These are phyloP conservation scores for Gentiana straminea DNA, from an alignment of 257 asterid genomes.

Conservation along the genomic window DNA sequence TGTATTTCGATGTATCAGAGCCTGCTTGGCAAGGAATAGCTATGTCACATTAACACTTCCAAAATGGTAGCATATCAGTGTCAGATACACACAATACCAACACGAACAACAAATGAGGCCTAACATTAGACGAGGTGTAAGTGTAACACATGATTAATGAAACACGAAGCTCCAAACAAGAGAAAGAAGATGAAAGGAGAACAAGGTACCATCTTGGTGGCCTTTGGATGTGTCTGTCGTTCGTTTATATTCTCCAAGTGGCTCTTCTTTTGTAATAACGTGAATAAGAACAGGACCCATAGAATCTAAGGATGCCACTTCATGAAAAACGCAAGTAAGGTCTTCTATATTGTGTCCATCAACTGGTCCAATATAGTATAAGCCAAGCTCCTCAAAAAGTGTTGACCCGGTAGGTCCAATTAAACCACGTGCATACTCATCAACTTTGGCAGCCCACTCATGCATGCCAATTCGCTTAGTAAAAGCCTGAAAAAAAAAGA, in stretches of 20 bases:
- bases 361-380: constrained; percentile 89
- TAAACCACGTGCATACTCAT: constrained; percentile 91
- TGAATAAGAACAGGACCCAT: constrained; percentile 90
- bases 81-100: no score
- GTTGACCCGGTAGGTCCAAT: constrained; percentile 92
- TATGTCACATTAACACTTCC: no score
- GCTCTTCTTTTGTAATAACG: constrained; percentile 62
- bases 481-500: constrained; percentile 39
- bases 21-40: constrained; percentile 21
- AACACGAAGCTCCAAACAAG: background rate
- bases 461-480: constrained; percentile 81
- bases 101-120: no score
- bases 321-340: constrained; percentile 61
- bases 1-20: constrained; percentile 16
- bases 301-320: constrained; percentile 81
- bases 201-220: constrained; percentile 27
- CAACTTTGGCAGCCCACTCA: constrained; percentile 95
- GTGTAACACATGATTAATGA: background rate
- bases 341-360: constrained; percentile 91
- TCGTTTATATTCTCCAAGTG: constrained; percentile 19
- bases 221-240: constrained; percentile 17
- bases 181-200: constrained; percentile 1
- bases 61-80: no score
- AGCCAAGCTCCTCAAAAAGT: constrained; percentile 89
- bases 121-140: no score